Conservation (phyloP, 352 stramenopile species). For the Blastocystis sp. region DNA sequence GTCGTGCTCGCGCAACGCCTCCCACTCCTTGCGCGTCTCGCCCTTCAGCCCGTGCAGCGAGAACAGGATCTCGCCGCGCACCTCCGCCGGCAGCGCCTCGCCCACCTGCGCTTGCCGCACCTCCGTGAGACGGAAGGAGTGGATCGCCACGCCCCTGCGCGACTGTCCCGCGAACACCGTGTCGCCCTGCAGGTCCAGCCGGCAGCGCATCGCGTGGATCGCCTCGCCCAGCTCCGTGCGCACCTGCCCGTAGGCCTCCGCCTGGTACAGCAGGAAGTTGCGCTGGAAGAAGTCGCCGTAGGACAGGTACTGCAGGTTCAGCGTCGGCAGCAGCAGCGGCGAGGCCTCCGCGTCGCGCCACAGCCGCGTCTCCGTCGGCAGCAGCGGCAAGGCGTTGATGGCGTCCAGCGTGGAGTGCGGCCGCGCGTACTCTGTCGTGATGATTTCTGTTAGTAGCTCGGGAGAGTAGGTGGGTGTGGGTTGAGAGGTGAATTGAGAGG, state of each 20-base stretch:
- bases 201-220: constrained; percentile 77
- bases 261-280: constrained; percentile 84
- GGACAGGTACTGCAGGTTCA: constrained; percentile 91
- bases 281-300: constrained; percentile 87
- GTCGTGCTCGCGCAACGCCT: constrained; percentile 85
- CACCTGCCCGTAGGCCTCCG: constrained; percentile 84
- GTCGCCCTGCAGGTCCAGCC: constrained; percentile 72
- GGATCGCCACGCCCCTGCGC: constrained; percentile 74
- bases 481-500: neutral
- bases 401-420: constrained; percentile 74
- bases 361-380: constrained; percentile 83
- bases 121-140: constrained; percentile 77
- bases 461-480: neutral
- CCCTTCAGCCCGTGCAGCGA: constrained; percentile 79
- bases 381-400: constrained; percentile 75
- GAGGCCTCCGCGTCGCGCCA: constrained; percentile 76
- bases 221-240: constrained; percentile 81
- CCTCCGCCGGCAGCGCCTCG: constrained; percentile 79
- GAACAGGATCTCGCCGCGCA: constrained; percentile 82
- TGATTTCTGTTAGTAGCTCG: constrained; percentile 69
- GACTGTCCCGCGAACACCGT: constrained; percentile 74
- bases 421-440: constrained; percentile 65
- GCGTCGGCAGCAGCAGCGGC: constrained; percentile 83
- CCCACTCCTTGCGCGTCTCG: constrained; percentile 80
- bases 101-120: constrained; percentile 83